Percentiles rank a stretch among this genome's conserved stretches.
phyloP scores from a whole-genome alignment of 208 protist genomes.

The Leishmania amazonensis region DNA sequence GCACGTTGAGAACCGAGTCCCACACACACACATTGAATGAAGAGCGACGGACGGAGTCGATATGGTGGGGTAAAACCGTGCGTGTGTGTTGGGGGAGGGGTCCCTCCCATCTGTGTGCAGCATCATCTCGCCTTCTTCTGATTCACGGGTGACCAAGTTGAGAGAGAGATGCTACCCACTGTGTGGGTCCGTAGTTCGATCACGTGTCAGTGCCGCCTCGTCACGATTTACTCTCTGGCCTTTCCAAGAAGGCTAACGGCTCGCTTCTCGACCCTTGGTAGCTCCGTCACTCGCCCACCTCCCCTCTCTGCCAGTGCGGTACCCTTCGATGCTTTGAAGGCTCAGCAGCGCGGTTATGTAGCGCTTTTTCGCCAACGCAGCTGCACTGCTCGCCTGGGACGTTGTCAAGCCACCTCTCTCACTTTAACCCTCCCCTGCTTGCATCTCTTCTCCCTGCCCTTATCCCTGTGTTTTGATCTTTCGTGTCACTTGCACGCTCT shows the following conservation, averaged over 20 bases:
- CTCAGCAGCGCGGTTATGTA: background rate
- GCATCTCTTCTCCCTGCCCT: background rate
- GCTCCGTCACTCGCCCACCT: background rate
- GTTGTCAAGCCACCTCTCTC: background rate
- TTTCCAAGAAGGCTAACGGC: background rate
- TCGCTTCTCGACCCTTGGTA: background rate
- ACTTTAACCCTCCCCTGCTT: background rate
- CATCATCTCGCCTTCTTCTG: background rate
- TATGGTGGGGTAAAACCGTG: too few relatives aligned
- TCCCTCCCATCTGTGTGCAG: background rate
- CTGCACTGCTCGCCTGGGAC: background rate
- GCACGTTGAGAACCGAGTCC: background rate
- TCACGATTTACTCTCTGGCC: background rate
- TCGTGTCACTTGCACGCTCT: background rate
- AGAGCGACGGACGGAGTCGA: background rate
- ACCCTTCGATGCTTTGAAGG: background rate
- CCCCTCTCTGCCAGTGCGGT: background rate
- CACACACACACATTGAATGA: background rate
- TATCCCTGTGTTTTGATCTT: background rate
- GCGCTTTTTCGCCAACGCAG: background rate
- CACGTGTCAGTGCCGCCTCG: background rate
- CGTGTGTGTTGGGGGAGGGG: too few relatives aligned
- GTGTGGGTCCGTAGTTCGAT: background rate
- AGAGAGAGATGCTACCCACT: background rate
- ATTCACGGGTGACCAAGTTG: background rate